Percentiles rank a stretch among this genome's conserved stretches.
Conservation (phyloP, 805 yeast species). For the Brettanomyces custersianus region DNA sequence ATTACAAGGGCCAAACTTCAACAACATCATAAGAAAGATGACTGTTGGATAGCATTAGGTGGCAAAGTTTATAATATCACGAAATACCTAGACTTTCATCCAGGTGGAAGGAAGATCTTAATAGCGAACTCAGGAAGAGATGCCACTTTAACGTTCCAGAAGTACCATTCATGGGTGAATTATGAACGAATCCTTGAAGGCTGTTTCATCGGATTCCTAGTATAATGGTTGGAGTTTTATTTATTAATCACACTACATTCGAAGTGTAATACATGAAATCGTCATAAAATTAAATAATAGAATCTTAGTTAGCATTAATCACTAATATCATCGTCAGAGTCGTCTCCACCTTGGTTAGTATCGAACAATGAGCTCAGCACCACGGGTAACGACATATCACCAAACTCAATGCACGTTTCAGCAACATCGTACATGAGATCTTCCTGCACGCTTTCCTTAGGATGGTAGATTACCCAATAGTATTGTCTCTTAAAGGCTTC, state of each 20-base stretch:
- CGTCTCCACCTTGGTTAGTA: neutral
- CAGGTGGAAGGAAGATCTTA: constrained; percentile 81
- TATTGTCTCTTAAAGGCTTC: constrained; percentile 23
- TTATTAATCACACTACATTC: too few relatives aligned
- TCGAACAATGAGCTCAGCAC: constrained; percentile 1
- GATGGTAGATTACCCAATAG: constrained; percentile 14
- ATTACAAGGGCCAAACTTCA: constrained; percentile 50
- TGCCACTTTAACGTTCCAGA: constrained; percentile 67
- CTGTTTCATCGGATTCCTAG: constrained; percentile 62
- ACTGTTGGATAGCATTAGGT: constrained; percentile 79
- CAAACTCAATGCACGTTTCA: constrained; percentile 1
- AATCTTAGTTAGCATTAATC: too few relatives aligned
- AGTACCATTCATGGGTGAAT: constrained; percentile 68
- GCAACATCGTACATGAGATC: constrained; percentile 4
- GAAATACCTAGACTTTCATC: constrained; percentile 76
- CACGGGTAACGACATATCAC: constrained; percentile 2
- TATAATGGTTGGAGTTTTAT: constrained; percentile 6
- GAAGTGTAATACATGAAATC: too few relatives aligned
- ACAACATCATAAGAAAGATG: constrained; percentile 49
- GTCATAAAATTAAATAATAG: too few relatives aligned
- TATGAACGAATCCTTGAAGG: constrained; percentile 71
- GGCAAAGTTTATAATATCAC: constrained; percentile 85
- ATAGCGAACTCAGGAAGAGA: constrained; percentile 78
- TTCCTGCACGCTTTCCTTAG: constrained; percentile 1
- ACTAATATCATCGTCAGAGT: too few relatives aligned